Percentiles rank a stretch among this genome's conserved stretches.
Conservation (phyloP, 345 rosid species). For the Physaria fendleri region DNA sequence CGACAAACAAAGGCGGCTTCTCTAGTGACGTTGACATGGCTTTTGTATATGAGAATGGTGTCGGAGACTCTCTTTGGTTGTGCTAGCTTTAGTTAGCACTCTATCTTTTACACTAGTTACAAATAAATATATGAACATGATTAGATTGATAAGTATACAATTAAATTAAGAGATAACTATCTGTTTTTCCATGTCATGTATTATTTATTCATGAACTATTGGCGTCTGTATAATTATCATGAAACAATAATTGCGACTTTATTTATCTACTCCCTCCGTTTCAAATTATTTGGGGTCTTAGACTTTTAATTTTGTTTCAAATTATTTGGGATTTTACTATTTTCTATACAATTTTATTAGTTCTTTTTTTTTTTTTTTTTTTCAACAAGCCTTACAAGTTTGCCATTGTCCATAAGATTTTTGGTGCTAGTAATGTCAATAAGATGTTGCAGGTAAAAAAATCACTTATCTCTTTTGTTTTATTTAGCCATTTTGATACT, state of each 20-base stretch:
- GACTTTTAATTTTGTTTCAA: too few species aligned
- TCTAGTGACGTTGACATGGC: slow-evolving; percentile 9
- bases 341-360: too few species aligned
- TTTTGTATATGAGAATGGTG: slow-evolving; percentile 12
- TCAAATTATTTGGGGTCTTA: too few species aligned
- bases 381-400: slow-evolving; percentile 84
- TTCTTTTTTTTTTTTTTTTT: too few species aligned
- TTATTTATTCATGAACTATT: too few species aligned
- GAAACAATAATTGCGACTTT: too few species aligned
- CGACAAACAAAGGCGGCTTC: slow-evolving; percentile 19
- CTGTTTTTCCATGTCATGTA: too few species aligned
- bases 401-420: slow-evolving; percentile 84
- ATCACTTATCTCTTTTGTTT: slow-evolving; percentile 1
- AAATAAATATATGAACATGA: neutral
- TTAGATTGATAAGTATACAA: neutral
- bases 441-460: slow-evolving; percentile 79
- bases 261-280: too few species aligned
- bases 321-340: too few species aligned
- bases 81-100: slow-evolving; percentile 10
- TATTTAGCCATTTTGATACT: neutral
- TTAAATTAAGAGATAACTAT: neutral
- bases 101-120: neutral
- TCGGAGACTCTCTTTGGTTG: slow-evolving; percentile 25
- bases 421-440: slow-evolving; percentile 95
- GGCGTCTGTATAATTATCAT: too few species aligned